Evolutionary conservation across 176 grass and related monocot genomes (phyloP).

Genomic region (Triticum turgidum): DNA sequence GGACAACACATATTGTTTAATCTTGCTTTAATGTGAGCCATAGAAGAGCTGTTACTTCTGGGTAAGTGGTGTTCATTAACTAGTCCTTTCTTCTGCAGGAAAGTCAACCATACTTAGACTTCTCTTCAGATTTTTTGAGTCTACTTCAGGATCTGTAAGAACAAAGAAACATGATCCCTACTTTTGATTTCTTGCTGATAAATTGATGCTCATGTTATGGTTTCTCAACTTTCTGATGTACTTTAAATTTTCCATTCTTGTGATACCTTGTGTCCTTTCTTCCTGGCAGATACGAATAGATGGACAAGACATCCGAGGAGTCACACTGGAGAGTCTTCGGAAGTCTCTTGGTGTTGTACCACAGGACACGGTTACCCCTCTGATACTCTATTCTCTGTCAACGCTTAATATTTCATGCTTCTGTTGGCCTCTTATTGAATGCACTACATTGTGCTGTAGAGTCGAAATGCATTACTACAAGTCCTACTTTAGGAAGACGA

Average conservation of each 20-base stretch:
- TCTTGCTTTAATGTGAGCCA: slow-evolving; percentile 8
- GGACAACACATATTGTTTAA: slow-evolving; percentile 3
- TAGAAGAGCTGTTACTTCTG: slow-evolving; percentile 5
- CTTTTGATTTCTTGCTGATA: slow-evolving; percentile 30
- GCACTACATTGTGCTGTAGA: slow-evolving; percentile 6
- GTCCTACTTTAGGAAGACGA: slow-evolving; percentile 14
- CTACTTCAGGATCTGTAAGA: slow-evolving; percentile 82
- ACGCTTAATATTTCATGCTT: slow-evolving; percentile 20
- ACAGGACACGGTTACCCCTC: slow-evolving; percentile 78
- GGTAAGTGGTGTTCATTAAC: slow-evolving; percentile 29
- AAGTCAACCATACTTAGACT: slow-evolving; percentile 94
- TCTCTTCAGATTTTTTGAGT: slow-evolving; percentile 97
- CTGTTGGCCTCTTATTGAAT: background rate
- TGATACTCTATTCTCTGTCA: slow-evolving; percentile 25
- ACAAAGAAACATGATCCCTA: slow-evolving; percentile 16
- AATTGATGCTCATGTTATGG: slow-evolving; percentile 16
- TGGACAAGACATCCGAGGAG: slow-evolving; percentile 81
- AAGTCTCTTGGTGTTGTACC: slow-evolving; percentile 96
- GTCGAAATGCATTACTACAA: slow-evolving; percentile 11
- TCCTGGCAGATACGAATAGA: slow-evolving; percentile 72
- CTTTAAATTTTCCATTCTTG: slow-evolving; percentile 26
- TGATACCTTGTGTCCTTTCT: slow-evolving; percentile 22
- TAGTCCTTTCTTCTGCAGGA: slow-evolving; percentile 59
- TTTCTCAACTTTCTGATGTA: slow-evolving; percentile 11
- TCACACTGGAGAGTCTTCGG: slow-evolving; percentile 86